Evolutionary conservation across 108 stramenopile species (phyloP), one percentile per base, ranked within the genome.

Genomic region (Skeletonema menzelii): DNA sequence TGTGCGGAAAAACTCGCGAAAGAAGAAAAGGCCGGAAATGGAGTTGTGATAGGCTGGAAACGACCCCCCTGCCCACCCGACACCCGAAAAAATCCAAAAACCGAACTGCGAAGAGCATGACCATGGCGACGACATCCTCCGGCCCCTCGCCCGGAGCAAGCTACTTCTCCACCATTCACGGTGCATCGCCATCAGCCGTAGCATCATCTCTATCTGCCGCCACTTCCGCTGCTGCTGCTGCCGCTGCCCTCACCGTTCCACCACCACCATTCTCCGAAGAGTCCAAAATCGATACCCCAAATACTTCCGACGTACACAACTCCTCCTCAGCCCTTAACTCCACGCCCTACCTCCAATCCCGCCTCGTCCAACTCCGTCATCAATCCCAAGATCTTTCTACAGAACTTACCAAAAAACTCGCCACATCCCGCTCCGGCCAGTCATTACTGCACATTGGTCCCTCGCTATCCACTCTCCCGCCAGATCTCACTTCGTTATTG

Each of bases 341-440:
- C 30, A 79, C 71, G 3, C 53, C 79, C 56, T 31, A 62, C 55
- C 79, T 80, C 62, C 72, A 73, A 69, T 57, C 72, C 5, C 67
- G 72, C 7, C 68, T 80, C 20, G 0, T 62, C 5, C 63, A 64
- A 20, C 73, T 93, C 24, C 79, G 74, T 14, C 75, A 72, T 10
- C 76, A 88, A 67, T 88, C 91, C 26, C 77, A 84, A 59, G 63
- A 85, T 35, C 88, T 90, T n/a, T 85, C 84, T 58, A 83, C 87
- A 55, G 68, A 84, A 28, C 78, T 95, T 8, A 95, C 94, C 10
- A 83, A 87, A 55, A 89, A 87, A 49, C 84, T 95, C 24, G 92
- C 94, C 58, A 86, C 90, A 0, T 92, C 91, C 4, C 90, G 88
- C 56, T 91, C 92, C 1, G 94, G 94, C 49, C 94, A 93, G 56